phyloP scores from a whole-genome alignment of 805 yeast genomes.

The Ogataea allantospora region DNA sequence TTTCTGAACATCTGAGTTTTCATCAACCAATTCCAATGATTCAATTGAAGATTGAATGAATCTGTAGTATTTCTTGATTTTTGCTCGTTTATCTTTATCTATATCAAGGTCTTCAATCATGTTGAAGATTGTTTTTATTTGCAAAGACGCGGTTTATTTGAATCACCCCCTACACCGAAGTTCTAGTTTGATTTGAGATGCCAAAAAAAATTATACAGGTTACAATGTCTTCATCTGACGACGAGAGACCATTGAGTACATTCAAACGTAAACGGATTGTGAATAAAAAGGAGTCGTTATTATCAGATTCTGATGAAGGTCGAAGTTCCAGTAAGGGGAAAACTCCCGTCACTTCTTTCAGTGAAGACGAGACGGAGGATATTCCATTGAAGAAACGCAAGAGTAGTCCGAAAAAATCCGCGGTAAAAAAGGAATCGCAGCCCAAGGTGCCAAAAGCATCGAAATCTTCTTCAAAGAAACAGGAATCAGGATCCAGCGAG shows the following conservation, averaged over 20 bases:
- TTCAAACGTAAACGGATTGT: constrained; percentile 8
- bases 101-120: neutral
- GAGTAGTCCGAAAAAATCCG: constrained; percentile 6
- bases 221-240: constrained; percentile 23
- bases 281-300: constrained; percentile 1
- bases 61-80: constrained; percentile 10
- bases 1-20: constrained; percentile 1
- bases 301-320: constrained; percentile 15
- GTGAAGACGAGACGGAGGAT: constrained; percentile 21
- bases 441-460: constrained; percentile 1
- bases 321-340: constrained; percentile 2
- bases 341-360: constrained; percentile 20
- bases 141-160: constrained; percentile 7
- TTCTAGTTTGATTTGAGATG: neutral
- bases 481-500: constrained; percentile 2
- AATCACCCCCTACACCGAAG: constrained; percentile 6
- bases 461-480: neutral
- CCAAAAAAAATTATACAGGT: constrained; percentile 4
- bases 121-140: constrained; percentile 5
- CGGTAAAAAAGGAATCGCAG: constrained; percentile 16
- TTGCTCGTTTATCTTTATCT: constrained; percentile 4
- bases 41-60: constrained; percentile 13
- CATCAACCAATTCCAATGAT: neutral
- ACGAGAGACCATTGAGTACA: constrained; percentile 15
- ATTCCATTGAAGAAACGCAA: constrained; percentile 16